Conservation (phyloP, 805 yeast species). For the Pichia manshurica region DNA sequence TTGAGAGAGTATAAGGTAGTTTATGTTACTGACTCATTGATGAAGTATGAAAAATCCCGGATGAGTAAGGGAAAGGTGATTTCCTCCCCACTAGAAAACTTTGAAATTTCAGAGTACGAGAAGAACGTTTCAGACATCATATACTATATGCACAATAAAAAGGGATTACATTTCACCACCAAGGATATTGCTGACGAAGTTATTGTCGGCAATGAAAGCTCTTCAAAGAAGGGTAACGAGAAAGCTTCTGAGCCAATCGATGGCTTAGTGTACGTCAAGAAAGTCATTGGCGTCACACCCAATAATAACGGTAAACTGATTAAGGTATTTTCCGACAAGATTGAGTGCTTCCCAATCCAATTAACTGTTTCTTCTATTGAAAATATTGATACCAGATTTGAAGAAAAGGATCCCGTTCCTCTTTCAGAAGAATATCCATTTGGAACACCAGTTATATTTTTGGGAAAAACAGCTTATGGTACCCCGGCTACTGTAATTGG, state of each 20-base stretch:
- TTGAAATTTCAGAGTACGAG: slow-evolving; percentile 43
- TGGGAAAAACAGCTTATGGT: slow-evolving; percentile 88
- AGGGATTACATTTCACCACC: slow-evolving; percentile 40
- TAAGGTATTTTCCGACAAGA: slow-evolving; percentile 55
- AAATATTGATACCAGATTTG: slow-evolving; percentile 68
- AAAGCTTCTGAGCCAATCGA: slow-evolving; percentile 31
- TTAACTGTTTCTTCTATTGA: slow-evolving; percentile 68
- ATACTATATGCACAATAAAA: slow-evolving; percentile 41
- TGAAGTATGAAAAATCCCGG: slow-evolving; percentile 40
- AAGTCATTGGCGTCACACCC: slow-evolving; percentile 74
- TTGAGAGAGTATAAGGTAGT: slow-evolving; percentile 72
- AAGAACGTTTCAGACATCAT: slow-evolving; percentile 36
- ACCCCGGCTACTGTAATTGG: slow-evolving; percentile 65
- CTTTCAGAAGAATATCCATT: slow-evolving; percentile 77
- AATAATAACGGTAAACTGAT: slow-evolving; percentile 66
- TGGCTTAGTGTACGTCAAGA: slow-evolving; percentile 63
- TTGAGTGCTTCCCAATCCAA: slow-evolving; percentile 69
- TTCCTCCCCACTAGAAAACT: slow-evolving; percentile 38
- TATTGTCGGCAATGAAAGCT: slow-evolving; percentile 10
- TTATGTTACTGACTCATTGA: slow-evolving; percentile 50
- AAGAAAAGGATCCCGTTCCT: slow-evolving; percentile 69
- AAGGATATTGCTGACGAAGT: slow-evolving; percentile 10
- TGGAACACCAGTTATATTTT: slow-evolving; percentile 63
- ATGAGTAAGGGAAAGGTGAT: slow-evolving; percentile 23
- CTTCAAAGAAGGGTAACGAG: too few relatives aligned